Percentiles rank a stretch among this genome's conserved stretches.
Evolutionary conservation across 2,329 filamentous ascomycete species (phyloP).

Genomic region (Colletotrichum simmondsii): DNA sequence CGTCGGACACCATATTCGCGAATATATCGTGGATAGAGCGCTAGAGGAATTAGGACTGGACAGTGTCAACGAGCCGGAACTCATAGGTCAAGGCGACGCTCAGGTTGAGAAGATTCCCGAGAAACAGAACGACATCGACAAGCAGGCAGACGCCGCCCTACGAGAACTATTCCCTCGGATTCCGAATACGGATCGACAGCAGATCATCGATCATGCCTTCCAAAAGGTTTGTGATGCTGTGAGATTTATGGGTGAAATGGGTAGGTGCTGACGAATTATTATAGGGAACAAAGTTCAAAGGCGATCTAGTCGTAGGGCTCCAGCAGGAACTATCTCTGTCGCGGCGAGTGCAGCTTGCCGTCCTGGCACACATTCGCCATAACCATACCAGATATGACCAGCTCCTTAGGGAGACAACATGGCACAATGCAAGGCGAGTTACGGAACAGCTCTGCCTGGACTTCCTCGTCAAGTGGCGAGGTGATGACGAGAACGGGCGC

Average conservation of each 20-base stretch:
- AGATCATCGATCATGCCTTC: conserved; percentile 72
- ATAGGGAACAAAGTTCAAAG: conserved; percentile 62
- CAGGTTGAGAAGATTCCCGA: conserved; percentile 66
- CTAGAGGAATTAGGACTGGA: conserved; percentile 34
- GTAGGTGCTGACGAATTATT: conserved; percentile 26
- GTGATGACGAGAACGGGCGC: conserved; percentile 75
- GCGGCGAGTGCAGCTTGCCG: conserved; percentile 72
- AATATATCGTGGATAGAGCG: conserved; percentile 69
- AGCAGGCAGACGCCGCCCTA: conserved; percentile 70
- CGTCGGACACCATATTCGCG: conserved; percentile 69
- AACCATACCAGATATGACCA: conserved; percentile 74
- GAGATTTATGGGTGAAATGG: background rate
- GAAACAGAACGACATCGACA: conserved; percentile 68
- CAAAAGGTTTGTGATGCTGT: conserved; percentile 60
- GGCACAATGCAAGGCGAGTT: conserved; percentile 68
- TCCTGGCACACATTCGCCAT: conserved; percentile 74
- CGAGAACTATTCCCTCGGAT: conserved; percentile 74
- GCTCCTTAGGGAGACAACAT: conserved; percentile 67
- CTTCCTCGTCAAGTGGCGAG: conserved; percentile 77
- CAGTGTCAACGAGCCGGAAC: conserved; percentile 33
- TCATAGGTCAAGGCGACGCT: conserved; percentile 28
- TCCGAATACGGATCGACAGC: conserved; percentile 71
- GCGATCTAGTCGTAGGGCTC: conserved; percentile 68
- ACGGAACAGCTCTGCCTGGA: conserved; percentile 72
- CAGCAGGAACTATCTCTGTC: conserved; percentile 66